Conservation (phyloP, 2,329 filamentous ascomycete species). For the Epichloe sylvatica region DNA sequence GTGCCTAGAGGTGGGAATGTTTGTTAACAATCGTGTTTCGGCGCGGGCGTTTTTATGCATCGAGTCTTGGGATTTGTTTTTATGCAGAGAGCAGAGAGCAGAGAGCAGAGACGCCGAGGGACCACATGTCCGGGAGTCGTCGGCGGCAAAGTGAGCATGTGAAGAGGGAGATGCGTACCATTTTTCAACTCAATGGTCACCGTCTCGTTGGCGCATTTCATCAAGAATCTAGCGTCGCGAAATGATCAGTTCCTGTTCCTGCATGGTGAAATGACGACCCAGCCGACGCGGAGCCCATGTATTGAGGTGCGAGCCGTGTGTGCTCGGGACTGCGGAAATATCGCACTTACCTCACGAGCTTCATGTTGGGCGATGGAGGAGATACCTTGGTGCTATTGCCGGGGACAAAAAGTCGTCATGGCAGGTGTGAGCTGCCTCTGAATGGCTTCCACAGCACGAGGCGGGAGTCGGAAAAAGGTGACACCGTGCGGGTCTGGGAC, state of each 20-base stretch:
- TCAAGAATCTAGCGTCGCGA: slow-evolving; percentile 60
- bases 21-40: not conserved
- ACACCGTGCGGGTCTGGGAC: not conserved
- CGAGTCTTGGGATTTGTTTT: not conserved
- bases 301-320: not conserved
- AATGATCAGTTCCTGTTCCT: slow-evolving; percentile 6
- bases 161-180: slow-evolving; percentile 39
- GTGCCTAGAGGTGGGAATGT: slow-evolving; percentile 49
- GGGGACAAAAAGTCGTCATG: not conserved
- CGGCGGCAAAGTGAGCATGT: not conserved
- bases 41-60: not conserved
- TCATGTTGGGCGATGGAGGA: slow-evolving; percentile 51
- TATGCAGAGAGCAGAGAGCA: not conserved
- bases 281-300: not conserved
- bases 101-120: not conserved
- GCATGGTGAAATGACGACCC: slow-evolving; percentile 3
- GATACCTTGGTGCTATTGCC: not conserved
- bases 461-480: not conserved
- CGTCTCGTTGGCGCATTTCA: slow-evolving; percentile 98
- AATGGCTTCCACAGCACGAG: not conserved
- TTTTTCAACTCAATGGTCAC: slow-evolving; percentile 98
- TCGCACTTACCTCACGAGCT: slow-evolving; percentile 76
- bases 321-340: not conserved
- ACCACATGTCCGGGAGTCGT: not conserved
- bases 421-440: not conserved